A percentile compares a stretch with the other conserved stretches of the same genome.
These are phyloP conservation scores for Chlorociboria aeruginascens DNA, from an alignment of 495 filamentous ascomycete genomes.

Conservation along the genomic window DNA sequence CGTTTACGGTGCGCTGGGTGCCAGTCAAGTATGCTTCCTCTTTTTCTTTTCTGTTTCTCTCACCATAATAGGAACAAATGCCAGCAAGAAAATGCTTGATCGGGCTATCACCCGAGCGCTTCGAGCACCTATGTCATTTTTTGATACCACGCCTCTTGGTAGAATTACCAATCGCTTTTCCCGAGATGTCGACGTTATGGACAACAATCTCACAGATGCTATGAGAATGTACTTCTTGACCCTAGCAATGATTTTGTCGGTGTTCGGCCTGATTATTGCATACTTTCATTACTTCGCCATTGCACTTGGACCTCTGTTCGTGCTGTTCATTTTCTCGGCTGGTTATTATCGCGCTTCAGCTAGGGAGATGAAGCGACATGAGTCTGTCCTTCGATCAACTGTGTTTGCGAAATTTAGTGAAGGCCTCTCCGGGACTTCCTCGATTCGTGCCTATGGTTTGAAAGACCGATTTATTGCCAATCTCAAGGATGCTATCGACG, in stretches of 20 bases:
- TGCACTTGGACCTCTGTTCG: conserved; percentile 67
- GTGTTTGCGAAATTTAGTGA: conserved; percentile 92
- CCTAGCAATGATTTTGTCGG: conserved; percentile 60
- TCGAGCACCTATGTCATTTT: conserved; percentile 91
- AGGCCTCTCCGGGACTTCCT: conserved; percentile 68
- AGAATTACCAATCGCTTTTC: conserved; percentile 96
- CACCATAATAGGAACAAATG: conserved; percentile 66
- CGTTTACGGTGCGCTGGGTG: conserved; percentile 69
- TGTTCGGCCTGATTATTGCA: conserved; percentile 79
- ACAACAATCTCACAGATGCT: conserved; percentile 80
- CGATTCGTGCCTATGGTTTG: conserved; percentile 81
- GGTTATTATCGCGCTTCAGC: conserved; percentile 86
- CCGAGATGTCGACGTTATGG: conserved; percentile 90
- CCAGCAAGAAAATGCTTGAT: conserved; percentile 73
- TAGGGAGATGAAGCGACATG: conserved; percentile 87
- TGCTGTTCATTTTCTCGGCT: conserved; percentile 73
- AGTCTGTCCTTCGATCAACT: conserved; percentile 71
- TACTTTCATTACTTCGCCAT: conserved; percentile 94
- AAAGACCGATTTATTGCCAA: conserved; percentile 57
- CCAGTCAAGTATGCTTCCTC: conserved; percentile 61
- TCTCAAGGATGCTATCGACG: conserved; percentile 61
- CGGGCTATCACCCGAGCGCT: conserved; percentile 71
- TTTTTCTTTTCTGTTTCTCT: conserved; percentile 53
- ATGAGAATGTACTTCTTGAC: conserved; percentile 92
- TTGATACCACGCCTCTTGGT: conserved; percentile 93